Conservation (phyloP, 768 basidiomycete species). For the Amanita phalloides region DNA sequence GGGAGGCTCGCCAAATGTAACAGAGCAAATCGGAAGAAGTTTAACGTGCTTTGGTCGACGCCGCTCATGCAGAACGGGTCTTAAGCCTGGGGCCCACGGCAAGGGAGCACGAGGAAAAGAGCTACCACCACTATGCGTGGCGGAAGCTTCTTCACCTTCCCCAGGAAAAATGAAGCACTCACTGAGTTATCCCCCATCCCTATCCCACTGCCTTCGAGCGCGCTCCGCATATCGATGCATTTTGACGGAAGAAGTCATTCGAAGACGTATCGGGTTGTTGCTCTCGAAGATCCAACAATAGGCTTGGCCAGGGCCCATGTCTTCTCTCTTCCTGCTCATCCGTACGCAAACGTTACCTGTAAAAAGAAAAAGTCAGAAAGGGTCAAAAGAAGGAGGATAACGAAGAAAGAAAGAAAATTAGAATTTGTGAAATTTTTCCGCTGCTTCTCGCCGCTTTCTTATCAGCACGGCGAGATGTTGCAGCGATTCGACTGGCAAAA, state of each 20-base stretch:
- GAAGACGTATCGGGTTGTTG: neutral
- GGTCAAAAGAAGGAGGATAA: neutral
- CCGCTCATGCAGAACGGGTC: neutral
- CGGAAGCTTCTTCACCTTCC: neutral
- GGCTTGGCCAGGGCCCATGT: neutral
- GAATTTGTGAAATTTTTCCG: neutral
- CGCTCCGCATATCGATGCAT: neutral
- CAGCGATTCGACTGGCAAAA: neutral
- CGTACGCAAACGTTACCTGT: neutral
- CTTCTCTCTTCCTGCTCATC: neutral
- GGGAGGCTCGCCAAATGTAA: neutral
- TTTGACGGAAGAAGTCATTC: no score
- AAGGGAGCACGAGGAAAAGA: constrained; percentile 3
- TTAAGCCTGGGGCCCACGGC: constrained; percentile 1
- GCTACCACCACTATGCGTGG: neutral
- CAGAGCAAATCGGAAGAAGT: neutral
- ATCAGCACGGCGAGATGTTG: neutral
- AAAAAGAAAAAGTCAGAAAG: neutral
- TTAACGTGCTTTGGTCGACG: constrained; percentile 2
- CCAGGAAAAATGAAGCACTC: neutral
- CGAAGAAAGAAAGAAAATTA: neutral
- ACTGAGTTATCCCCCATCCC: neutral
- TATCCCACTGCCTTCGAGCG: neutral
- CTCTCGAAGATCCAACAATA: neutral
- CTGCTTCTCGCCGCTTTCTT: neutral